Conservation (phyloP, 805 yeast species). For the Kregervanrija pseudodelftensis region DNA sequence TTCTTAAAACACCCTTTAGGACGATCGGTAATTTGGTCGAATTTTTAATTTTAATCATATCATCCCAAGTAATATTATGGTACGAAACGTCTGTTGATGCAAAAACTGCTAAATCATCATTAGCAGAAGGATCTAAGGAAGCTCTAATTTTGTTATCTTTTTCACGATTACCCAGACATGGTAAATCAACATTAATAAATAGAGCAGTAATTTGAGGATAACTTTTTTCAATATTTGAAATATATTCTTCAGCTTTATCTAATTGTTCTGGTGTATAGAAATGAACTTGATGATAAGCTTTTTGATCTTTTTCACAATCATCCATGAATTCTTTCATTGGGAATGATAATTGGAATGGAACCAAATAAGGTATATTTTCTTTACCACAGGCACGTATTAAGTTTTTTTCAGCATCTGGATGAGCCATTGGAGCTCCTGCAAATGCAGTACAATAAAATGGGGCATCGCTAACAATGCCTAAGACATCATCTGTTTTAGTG, state of each 20-base stretch:
- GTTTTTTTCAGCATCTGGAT: constrained; percentile 80
- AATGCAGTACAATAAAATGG: constrained; percentile 91
- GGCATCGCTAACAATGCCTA: constrained; percentile 55
- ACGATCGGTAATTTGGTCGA: constrained; percentile 46
- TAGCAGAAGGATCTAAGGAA: constrained; percentile 35
- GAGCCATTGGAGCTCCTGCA: constrained; percentile 82
- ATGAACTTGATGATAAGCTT: constrained; percentile 80
- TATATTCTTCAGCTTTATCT: constrained; percentile 33
- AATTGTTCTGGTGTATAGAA: constrained; percentile 60
- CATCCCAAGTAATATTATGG: constrained; percentile 45
- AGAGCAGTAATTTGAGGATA: constrained; percentile 56
- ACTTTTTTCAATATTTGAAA: constrained; percentile 15
- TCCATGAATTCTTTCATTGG: constrained; percentile 72
- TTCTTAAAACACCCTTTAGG: constrained; percentile 56
- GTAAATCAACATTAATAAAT: constrained; percentile 84
- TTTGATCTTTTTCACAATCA: constrained; percentile 53
- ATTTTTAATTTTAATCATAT: constrained; percentile 43
- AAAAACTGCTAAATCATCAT: constrained; percentile 10
- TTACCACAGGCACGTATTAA: constrained; percentile 66
- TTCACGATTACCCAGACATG: constrained; percentile 79
- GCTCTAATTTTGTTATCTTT: constrained; percentile 72
- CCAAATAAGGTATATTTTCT: constrained; percentile 71
- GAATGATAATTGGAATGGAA: constrained; percentile 81
- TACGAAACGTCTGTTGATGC: constrained; percentile 9
- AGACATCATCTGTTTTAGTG: constrained; percentile 49